phyloP scores from a whole-genome alignment of 2,329 filamentous ascomycete species.

The Xylaria polymorpha region DNA sequence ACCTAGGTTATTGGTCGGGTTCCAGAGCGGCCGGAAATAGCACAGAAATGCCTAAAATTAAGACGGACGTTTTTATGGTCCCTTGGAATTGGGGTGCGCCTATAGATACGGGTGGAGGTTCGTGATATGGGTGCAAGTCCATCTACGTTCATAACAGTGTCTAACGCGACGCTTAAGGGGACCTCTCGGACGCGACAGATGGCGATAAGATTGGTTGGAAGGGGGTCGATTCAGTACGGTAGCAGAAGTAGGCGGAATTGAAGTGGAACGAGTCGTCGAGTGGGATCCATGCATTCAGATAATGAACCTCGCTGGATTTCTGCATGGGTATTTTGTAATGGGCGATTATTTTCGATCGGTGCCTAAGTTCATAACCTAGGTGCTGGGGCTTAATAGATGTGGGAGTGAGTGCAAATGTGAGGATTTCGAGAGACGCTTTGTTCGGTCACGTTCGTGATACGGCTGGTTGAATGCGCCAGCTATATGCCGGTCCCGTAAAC shows the following conservation, averaged over 20 bases:
- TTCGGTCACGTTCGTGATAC: constrained; percentile 8
- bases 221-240: constrained; percentile 25
- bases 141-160: constrained; percentile 72
- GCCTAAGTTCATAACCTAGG: constrained; percentile 2
- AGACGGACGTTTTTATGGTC: constrained; percentile 56
- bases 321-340: constrained; percentile 44
- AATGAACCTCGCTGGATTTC: constrained; percentile 39
- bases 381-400: neutral
- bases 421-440: neutral
- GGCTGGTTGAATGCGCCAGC: neutral
- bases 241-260: constrained; percentile 47
- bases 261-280: constrained; percentile 40
- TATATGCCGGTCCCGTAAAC: constrained; percentile 1
- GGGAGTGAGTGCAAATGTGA: neutral
- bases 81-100: constrained; percentile 57
- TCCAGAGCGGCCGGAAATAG: constrained; percentile 38
- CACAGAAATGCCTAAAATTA: constrained; percentile 44
- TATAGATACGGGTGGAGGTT: constrained; percentile 67
- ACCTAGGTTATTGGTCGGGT: constrained; percentile 18
- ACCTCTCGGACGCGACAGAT: constrained; percentile 29
- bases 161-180: constrained; percentile 39
- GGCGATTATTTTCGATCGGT: constrained; percentile 18
- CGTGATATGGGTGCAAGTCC: constrained; percentile 73
- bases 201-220: constrained; percentile 25
- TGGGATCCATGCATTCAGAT: constrained; percentile 50